Conservation (phyloP, 352 stramenopile genomes). For the Phytopythium boreale region DNA sequence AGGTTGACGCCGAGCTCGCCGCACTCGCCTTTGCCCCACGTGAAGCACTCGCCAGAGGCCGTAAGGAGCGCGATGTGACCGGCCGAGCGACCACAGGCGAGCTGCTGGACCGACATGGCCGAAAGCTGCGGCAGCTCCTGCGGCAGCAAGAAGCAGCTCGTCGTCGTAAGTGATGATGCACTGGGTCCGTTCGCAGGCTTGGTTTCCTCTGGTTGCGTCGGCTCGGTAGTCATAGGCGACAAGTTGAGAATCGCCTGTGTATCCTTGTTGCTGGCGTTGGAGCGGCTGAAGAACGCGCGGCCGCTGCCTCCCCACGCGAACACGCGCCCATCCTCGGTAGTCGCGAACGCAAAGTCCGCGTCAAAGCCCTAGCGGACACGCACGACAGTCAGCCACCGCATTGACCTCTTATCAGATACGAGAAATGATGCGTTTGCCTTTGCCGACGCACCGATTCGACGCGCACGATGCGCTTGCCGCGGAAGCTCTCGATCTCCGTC, state of each 20-base stretch:
- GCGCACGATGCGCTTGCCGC: constrained; percentile 30
- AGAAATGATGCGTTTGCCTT: not conserved
- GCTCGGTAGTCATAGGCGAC: not conserved
- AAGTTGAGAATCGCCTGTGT: not conserved
- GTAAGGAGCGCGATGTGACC: constrained; percentile 50
- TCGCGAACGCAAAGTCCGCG: constrained; percentile 72
- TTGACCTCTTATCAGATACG: not conserved
- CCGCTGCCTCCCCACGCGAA: constrained; percentile 88
- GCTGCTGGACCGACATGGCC: constrained; percentile 17
- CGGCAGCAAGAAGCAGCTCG: constrained; percentile 46
- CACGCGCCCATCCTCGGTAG: constrained; percentile 75
- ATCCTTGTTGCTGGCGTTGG: not conserved
- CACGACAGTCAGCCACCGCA: not conserved
- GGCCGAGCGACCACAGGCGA: constrained; percentile 42
- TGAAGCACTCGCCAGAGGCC: constrained; percentile 37
- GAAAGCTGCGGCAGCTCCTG: constrained; percentile 28
- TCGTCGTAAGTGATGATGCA: not conserved
- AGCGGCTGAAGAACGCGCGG: constrained; percentile 28
- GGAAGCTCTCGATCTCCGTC: constrained; percentile 59
- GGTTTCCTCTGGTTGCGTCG: not conserved
- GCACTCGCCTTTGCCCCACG: constrained; percentile 59
- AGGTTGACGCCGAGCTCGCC: constrained; percentile 44
- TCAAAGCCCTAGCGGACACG: constrained; percentile 49
- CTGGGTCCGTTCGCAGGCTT: not conserved
- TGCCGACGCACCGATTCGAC: constrained; percentile 41